Base-by-base conservation (phyloP, 2,329 filamentous ascomycete genomes). In the Plectosphaerella sp. region DNA sequence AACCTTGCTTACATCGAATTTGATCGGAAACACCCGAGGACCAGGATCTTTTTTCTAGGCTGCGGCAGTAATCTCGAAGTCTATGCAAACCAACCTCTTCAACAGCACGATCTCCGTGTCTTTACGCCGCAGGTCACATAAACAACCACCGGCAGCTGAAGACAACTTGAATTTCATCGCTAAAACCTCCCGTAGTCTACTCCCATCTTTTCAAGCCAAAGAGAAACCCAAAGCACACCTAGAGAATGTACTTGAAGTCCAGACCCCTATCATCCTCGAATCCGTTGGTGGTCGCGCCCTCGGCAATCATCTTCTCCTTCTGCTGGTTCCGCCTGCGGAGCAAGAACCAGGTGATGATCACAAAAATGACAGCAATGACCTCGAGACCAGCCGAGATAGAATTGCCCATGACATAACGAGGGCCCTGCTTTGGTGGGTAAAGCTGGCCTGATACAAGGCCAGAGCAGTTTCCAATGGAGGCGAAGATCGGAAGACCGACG, bases 311-410 rank as follows among this genome's bases (percentile, higher is more conserved):
- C 50, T 48, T 52, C 7, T 47, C 50, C 50, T 52, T 52, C 39
- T 52, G 20, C 36, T 49, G 48, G 45, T 51, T 51, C 22, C 37
- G 42, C 28, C 37, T 42, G 39, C 49, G 43, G 45, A 3, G 41
- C 18, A 51, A 28, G 18, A 51, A 22, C 47, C 47, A 48, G 2
- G 47, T 39, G 11, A 22, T 7, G 9, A 36, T 45, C n/a, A 41
- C 20, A 12, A 51, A 47, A 33, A 54, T 25, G 2, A 25, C 50
- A 10, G 50, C 41, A 4, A 54, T 66, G 14, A 64, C 48, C 25
- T 60, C 54, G 47, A 66, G 58, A 7, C 58, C 68, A 1, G 60
- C 61, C 12, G 43, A 51, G 36, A 59, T 55, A 22, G 54, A 53
- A 28, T 58, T 57, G 37, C 57, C 57, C 42, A 51, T 45, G 33